Conservation (phyloP, 2,329 filamentous ascomycete species). For the Pseudocercospora cruenta region DNA sequence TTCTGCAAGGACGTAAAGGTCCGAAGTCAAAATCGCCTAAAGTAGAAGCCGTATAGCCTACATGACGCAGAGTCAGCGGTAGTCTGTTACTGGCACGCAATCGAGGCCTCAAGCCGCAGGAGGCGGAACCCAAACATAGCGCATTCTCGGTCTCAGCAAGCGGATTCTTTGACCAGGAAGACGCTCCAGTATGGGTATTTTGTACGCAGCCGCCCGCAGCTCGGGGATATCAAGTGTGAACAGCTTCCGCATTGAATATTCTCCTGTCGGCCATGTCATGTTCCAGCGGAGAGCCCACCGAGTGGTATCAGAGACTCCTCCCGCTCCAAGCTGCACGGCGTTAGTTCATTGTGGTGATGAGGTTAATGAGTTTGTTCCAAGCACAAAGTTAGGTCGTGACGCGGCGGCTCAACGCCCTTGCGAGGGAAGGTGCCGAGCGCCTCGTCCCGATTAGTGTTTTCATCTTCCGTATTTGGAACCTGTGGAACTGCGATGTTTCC, state of each 20-base stretch:
- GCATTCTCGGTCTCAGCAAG: slow-evolving; percentile 6
- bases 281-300: not conserved
- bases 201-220: not conserved
- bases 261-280: not conserved
- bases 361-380: not conserved
- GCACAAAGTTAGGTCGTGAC: not conserved
- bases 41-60: slow-evolving; percentile 8
- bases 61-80: slow-evolving; percentile 5
- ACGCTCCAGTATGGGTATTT: not conserved
- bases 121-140: not conserved
- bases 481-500: not conserved
- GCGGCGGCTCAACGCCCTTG: not conserved
- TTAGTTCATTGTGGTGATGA: not conserved
- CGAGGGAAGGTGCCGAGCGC: not conserved
- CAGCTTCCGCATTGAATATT: not conserved
- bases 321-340: not conserved
- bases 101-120: not conserved
- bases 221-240: not conserved
- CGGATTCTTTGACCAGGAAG: not conserved
- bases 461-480: not conserved
- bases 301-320: not conserved
- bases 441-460: too few relatives aligned
- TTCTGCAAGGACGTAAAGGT: slow-evolving; percentile 16
- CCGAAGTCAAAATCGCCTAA: slow-evolving; percentile 11
- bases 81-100: not conserved